phyloP scores from a whole-genome alignment of 768 basidiomycete species.

The Candolleomyces efflorescens region DNA sequence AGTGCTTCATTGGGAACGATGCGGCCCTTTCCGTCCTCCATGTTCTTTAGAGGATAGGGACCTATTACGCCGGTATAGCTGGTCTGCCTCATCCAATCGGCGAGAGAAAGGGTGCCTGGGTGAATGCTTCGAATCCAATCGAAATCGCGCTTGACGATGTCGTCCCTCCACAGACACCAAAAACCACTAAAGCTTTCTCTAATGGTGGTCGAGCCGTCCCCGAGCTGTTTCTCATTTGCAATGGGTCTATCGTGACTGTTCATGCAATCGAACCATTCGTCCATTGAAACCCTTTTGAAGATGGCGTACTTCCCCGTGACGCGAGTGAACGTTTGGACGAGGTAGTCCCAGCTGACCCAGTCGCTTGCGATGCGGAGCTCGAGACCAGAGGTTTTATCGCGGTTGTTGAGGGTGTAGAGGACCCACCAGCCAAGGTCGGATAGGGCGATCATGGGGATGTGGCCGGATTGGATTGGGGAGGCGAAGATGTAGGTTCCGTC shows the following conservation, averaged over 20 bases:
- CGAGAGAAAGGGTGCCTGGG: slow-evolving; percentile 30
- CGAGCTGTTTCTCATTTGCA: slow-evolving; percentile 23
- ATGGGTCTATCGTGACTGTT: slow-evolving; percentile 24
- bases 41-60: slow-evolving; percentile 24
- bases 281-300: slow-evolving; percentile 25
- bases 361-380: slow-evolving; percentile 36
- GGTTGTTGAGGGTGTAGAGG: slow-evolving; percentile 35
- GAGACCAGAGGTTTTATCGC: slow-evolving; percentile 27
- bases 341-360: slow-evolving; percentile 31
- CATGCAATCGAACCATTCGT: slow-evolving; percentile 29
- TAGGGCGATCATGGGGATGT: slow-evolving; percentile 35
- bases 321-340: slow-evolving; percentile 31
- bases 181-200: slow-evolving; percentile 39
- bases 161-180: slow-evolving; percentile 41
- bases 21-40: slow-evolving; percentile 26
- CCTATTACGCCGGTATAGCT: slow-evolving; percentile 24
- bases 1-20: slow-evolving; percentile 20
- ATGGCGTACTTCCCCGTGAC: slow-evolving; percentile 33
- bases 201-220: slow-evolving; percentile 28
- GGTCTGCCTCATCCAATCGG: slow-evolving; percentile 37
- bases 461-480: slow-evolving; percentile 29
- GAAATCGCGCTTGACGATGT: slow-evolving; percentile 39
- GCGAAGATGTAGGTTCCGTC: slow-evolving; percentile 40
- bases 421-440: slow-evolving; percentile 37
- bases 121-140: slow-evolving; percentile 38